Conservation (phyloP, 306 rosid genomes). For the Inga oerstediana region DNA sequence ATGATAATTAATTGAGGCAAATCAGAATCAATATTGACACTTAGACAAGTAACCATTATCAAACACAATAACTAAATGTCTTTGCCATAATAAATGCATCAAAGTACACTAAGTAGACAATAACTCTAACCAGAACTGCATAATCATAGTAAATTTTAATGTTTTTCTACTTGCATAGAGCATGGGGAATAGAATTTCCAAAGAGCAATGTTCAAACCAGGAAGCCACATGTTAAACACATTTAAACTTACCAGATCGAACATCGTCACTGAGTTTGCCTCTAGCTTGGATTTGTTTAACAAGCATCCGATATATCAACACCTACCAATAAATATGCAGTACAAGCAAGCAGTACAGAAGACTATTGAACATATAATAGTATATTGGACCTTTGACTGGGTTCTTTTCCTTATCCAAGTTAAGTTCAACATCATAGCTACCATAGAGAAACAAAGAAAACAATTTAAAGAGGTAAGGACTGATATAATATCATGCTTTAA, state of each 20-base stretch:
- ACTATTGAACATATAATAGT: conserved; percentile 87
- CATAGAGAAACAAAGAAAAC: conserved; percentile 31
- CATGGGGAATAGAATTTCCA: conserved; percentile 9
- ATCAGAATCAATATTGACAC: not conserved
- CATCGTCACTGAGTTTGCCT: conserved; percentile 90
- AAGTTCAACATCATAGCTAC: conserved; percentile 87
- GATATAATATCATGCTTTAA: conserved; percentile 10
- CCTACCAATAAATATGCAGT: conserved; percentile 97
- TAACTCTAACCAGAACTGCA: conserved; percentile 15
- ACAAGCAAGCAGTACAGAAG: conserved; percentile 87
- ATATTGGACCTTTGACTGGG: conserved; percentile 71
- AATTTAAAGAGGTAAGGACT: conserved; percentile 8
- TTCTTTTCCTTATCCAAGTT: conserved; percentile 86
- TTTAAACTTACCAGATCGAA: conserved; percentile 86
- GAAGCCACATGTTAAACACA: conserved; percentile 25
- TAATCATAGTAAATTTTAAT: not conserved
- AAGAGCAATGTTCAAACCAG: conserved; percentile 1
- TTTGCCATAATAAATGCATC: not conserved
- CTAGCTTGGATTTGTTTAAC: conserved; percentile 93
- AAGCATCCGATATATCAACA: conserved; percentile 91
- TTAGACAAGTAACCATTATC: conserved; percentile 2
- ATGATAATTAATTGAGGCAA: not conserved
- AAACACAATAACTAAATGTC: not conserved
- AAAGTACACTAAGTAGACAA: conserved; percentile 17
- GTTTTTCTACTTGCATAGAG: conserved; percentile 14